These are phyloP conservation scores for Eucalyptus cloeziana DNA, from an alignment of 345 rosid species.

Conservation along the genomic window DNA sequence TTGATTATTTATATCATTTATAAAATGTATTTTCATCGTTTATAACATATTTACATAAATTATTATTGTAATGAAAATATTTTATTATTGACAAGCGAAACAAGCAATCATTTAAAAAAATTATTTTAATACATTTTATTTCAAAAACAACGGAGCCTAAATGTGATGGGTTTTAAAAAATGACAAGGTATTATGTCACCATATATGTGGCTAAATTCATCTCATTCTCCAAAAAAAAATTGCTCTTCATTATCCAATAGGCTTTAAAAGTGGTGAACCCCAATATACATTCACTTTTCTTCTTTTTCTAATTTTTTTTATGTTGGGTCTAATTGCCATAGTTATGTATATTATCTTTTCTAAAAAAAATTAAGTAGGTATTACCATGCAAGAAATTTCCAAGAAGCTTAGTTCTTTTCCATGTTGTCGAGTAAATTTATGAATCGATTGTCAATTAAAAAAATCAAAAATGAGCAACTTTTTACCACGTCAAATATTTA, in stretches of 20 bases:
- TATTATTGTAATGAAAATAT: not conserved
- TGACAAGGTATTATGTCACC: not conserved
- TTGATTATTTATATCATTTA: not conserved
- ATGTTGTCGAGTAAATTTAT: not conserved
- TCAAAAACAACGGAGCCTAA: not conserved
- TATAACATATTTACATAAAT: not conserved
- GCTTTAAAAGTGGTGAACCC: not conserved
- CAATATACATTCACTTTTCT: not conserved
- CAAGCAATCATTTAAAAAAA: not conserved
- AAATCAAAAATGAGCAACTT: not conserved
- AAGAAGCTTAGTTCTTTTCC: not conserved
- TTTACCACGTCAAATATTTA: not conserved
- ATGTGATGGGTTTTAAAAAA: not conserved
- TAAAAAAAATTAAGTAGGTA: not conserved
- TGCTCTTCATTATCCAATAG: not conserved
- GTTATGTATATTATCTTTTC: not conserved
- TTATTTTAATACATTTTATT: too few relatives aligned
- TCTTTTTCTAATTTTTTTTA: not conserved
- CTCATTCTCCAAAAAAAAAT: not conserved
- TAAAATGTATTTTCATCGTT: accelerated
- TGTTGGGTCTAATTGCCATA: not conserved
- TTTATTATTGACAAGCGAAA: not conserved
- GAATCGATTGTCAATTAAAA: not conserved
- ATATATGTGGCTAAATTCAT: not conserved
- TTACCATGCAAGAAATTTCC: not conserved